Conservation (phyloP, 208 protist species). For the Herpetomonas tarakana region DNA sequence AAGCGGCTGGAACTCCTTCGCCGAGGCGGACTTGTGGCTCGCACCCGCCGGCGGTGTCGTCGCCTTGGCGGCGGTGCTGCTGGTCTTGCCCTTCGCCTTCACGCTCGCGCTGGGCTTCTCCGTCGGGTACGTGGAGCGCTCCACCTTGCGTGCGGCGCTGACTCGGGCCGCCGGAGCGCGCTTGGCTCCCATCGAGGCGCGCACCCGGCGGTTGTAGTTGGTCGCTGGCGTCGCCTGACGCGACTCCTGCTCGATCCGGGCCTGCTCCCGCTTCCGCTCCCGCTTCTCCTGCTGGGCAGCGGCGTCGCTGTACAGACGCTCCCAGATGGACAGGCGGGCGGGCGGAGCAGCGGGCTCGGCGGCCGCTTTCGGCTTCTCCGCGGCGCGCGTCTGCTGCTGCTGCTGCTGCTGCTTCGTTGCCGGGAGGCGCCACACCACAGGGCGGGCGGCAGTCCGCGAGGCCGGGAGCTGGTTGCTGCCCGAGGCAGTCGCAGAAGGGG, state of each 20-base stretch:
- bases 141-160: background rate
- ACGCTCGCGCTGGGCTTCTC: constrained; percentile 8
- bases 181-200: background rate
- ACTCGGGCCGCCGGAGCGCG: background rate
- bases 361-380: constrained; percentile 1
- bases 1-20: constrained; percentile 9
- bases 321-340: constrained; percentile 26
- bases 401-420: background rate
- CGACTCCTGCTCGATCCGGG: constrained; percentile 10
- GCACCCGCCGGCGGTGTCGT: constrained; percentile 1
- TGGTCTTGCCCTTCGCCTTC: background rate
- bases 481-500: constrained; percentile 2
- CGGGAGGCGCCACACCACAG: background rate
- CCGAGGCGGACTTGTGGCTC: background rate
- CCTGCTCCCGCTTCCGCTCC: constrained; percentile 17
- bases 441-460: constrained; percentile 4
- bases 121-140: constrained; percentile 7
- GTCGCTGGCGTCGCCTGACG: constrained; percentile 5
- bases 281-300: constrained; percentile 21
- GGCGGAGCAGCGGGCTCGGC: background rate
- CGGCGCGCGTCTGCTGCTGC: background rate
- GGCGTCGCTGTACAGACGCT: constrained; percentile 33
- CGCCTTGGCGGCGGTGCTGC: background rate
- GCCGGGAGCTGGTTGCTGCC: background rate
- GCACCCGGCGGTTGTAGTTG: background rate